Conservation (phyloP, 1,139 yeast species). For the Arxiozyma telluris region DNA sequence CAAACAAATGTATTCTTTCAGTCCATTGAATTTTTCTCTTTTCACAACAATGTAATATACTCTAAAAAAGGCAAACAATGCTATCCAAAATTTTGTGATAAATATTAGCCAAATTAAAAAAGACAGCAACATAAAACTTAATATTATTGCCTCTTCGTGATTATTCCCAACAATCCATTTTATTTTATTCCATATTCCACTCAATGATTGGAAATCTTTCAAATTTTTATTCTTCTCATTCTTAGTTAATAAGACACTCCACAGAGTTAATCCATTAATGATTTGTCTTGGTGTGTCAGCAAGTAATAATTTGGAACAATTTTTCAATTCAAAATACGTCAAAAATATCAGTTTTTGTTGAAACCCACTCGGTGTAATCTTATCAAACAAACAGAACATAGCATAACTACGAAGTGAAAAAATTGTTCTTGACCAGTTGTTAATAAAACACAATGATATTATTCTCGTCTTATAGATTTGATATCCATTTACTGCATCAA, state of each 20-base stretch:
- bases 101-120: constrained; percentile 53
- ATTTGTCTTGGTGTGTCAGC: constrained; percentile 91
- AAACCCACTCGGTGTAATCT: constrained; percentile 53
- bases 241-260: constrained; percentile 38
- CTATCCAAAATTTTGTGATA: constrained; percentile 11
- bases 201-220: constrained; percentile 22
- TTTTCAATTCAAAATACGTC: constrained; percentile 57
- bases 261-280: constrained; percentile 65
- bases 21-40: constrained; percentile 12
- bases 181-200: constrained; percentile 48
- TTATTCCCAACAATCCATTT: constrained; percentile 51
- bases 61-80: constrained; percentile 7
- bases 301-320: constrained; percentile 53
- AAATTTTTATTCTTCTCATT: constrained; percentile 28
- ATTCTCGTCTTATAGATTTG: constrained; percentile 50
- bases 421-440: constrained; percentile 49
- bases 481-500: constrained; percentile 54
- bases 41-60: constrained; percentile 38
- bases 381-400: constrained; percentile 63
- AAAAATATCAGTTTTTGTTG: constrained; percentile 63
- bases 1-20: constrained; percentile 21
- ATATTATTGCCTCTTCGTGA: constrained; percentile 54
- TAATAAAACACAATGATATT: constrained; percentile 65
- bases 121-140: constrained; percentile 68
- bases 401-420: constrained; percentile 53